phyloP scores from a whole-genome alignment of 345 rosid genomes.

The Camelina neglecta region DNA sequence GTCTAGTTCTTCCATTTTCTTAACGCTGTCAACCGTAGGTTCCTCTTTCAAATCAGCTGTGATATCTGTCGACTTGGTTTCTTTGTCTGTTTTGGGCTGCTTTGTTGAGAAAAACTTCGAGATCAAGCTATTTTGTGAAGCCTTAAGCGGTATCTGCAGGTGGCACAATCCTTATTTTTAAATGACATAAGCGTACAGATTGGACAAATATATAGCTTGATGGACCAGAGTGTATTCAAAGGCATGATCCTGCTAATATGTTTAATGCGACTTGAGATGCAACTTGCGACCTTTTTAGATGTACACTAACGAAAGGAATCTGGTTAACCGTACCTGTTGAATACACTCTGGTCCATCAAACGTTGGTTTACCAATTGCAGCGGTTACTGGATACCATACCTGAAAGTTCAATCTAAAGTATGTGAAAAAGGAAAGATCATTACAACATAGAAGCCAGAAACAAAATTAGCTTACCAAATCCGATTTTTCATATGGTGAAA shows the following conservation, averaged over 20 bases:
- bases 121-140: slow-evolving; percentile 59
- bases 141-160: slow-evolving; percentile 64
- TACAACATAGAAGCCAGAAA: background rate
- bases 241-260: background rate
- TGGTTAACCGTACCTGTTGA: slow-evolving; percentile 59
- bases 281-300: slow-evolving; percentile 10
- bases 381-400: slow-evolving; percentile 87
- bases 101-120: slow-evolving; percentile 70
- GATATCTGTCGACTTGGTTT: slow-evolving; percentile 36
- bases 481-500: slow-evolving; percentile 69
- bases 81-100: slow-evolving; percentile 53
- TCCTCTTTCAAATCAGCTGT: slow-evolving; percentile 43
- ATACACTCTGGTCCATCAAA: slow-evolving; percentile 91
- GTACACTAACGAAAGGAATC: slow-evolving; percentile 17
- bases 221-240: background rate
- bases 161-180: slow-evolving; percentile 5
- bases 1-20: slow-evolving; percentile 15
- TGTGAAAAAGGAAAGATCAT: background rate
- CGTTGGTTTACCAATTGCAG: slow-evolving; percentile 83
- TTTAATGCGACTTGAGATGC: background rate
- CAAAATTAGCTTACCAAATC: slow-evolving; percentile 64
- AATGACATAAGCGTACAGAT: background rate
- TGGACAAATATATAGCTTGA: background rate
- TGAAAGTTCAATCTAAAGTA: slow-evolving; percentile 39
- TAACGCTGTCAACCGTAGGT: slow-evolving; percentile 15